These are phyloP conservation scores for Pittosporum tobira DNA, from an alignment of 129 eudicot species.

Conservation along the genomic window DNA sequence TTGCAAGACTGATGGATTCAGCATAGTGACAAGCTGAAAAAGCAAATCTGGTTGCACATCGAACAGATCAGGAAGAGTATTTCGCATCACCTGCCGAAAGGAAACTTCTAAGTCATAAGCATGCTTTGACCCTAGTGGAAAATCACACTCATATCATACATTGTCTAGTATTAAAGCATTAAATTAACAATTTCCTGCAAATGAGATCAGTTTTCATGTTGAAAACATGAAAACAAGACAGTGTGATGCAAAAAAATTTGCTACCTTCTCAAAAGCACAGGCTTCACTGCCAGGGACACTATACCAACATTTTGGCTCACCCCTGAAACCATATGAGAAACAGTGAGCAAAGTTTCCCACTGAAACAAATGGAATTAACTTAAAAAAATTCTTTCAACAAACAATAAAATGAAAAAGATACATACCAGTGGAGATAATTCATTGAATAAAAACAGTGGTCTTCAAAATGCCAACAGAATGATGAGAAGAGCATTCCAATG, in stretches of 20 bases:
- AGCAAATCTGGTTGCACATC: slow-evolving; percentile 96
- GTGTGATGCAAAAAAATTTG: not conserved
- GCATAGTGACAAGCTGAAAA: slow-evolving; percentile 97
- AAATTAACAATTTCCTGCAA: not conserved
- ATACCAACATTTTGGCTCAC: slow-evolving; percentile 99
- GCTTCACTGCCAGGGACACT: slow-evolving; percentile 96
- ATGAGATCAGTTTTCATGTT: not conserved
- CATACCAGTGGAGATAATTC: slow-evolving; percentile 99
- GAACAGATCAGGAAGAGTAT: slow-evolving; percentile 86
- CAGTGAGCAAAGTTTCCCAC: slow-evolving; percentile 6
- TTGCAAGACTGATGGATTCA: slow-evolving; percentile 90
- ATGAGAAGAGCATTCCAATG: slow-evolving; percentile 95
- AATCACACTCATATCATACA: not conserved
- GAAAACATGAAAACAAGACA: not conserved
- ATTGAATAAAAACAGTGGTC: slow-evolving; percentile 98
- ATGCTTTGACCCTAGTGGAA: not conserved
- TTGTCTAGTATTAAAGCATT: not conserved
- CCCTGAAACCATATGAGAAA: slow-evolving; percentile 53
- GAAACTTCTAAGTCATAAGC: slow-evolving; percentile 2
- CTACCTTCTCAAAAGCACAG: slow-evolving; percentile 93
- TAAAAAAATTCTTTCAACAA: not conserved
- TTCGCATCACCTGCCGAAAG: slow-evolving; percentile 76
- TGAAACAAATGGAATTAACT: not conserved
- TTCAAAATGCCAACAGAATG: slow-evolving; percentile 99
- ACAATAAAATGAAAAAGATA: not conserved